phyloP scores from a whole-genome alignment of 2,329 filamentous ascomycete species.

The Botryosphaeria dothidea region DNA sequence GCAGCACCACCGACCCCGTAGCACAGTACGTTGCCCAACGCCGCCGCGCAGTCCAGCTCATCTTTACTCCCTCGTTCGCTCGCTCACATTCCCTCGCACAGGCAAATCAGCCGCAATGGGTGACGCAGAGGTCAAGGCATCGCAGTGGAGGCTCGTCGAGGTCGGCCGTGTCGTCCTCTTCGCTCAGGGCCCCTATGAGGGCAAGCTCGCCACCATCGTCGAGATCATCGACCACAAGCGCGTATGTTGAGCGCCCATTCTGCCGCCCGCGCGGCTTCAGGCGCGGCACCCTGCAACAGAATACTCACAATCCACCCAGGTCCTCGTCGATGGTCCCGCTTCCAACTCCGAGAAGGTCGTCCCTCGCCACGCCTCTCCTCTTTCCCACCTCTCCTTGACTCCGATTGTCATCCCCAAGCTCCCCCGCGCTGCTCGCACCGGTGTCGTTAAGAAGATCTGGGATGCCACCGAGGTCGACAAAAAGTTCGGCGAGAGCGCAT shows the following conservation, averaged over 20 bases:
- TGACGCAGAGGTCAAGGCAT: slow-evolving; percentile 51
- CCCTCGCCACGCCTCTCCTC: slow-evolving; percentile 81
- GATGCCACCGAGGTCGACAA: slow-evolving; percentile 86
- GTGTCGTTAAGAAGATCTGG: slow-evolving; percentile 84
- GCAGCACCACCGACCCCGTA: slow-evolving; percentile 34
- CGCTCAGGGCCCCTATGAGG: slow-evolving; percentile 76
- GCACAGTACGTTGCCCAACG: slow-evolving; percentile 36
- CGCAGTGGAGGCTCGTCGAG: slow-evolving; percentile 84
- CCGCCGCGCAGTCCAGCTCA: neutral
- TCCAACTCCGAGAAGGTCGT: slow-evolving; percentile 76
- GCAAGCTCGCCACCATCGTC: slow-evolving; percentile 90
- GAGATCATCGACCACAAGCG: slow-evolving; percentile 99
- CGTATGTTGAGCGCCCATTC: slow-evolving; percentile 64
- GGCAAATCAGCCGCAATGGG: slow-evolving; percentile 47
- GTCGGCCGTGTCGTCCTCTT: slow-evolving; percentile 96
- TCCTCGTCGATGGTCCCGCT: slow-evolving; percentile 93
- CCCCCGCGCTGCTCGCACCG: slow-evolving; percentile 79
- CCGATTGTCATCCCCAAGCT: slow-evolving; percentile 84
- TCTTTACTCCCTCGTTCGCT: slow-evolving; percentile 22
- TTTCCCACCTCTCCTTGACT: slow-evolving; percentile 84
- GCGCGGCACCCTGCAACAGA: neutral
- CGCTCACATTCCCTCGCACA: slow-evolving; percentile 27
- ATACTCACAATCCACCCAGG: slow-evolving; percentile 57
- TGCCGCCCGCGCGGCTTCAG: neutral
- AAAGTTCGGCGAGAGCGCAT: slow-evolving; percentile 90